Evolutionary conservation across 1,284 basidiomycete genomes (phyloP), one percentile per base, ranked within the genome.

Genomic region (Cronartium quercuum): DNA sequence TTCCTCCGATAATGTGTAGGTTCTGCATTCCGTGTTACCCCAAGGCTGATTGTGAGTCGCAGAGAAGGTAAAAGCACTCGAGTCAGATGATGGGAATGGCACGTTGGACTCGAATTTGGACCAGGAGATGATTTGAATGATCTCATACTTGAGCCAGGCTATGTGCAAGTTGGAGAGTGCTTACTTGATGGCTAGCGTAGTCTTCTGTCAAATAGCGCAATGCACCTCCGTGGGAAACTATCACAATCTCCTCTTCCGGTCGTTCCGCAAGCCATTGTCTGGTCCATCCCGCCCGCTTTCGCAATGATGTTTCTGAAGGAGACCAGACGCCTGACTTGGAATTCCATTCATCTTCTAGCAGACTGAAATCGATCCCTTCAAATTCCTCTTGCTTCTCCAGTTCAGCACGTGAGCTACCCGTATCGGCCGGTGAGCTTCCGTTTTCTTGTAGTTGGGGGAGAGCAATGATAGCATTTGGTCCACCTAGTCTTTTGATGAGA

Each of bases 251-350:
- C 18, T 57, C 55, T 55, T 73, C 70, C 13, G 62, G 70, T 29
- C 70, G 44, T 29, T 57, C 51, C 40, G 63, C 62, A n/a, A 73
- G 40, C 70, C 70, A 73, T 13, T 60, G 42, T 5, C 70, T 44
- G 42, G 63, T 73, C 70, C 70, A 73, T 21, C 61, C 62, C 18
- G 70, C 70, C 38, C 70, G 63, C 12, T 29, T 37, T 66, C 41
- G 65, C 44, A 73, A 57, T 21, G 70, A 55, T 5, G 66, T 21
- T 6, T 63, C 35, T 29, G 65, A 62, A 41, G 70, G 40, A 18
- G 70, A 55, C 70, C 70, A 73, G 47, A 73, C 51, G 34, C 70
- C 70, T 15, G 70, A 64, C 41, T 73, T 73, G 6, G 70, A 73
- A 40, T 73, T 73, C 70, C 70, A 73, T 15, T 34, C 42, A 9